phyloP scores from a whole-genome alignment of 306 rosid species.

The Cicer chorassanicum region DNA sequence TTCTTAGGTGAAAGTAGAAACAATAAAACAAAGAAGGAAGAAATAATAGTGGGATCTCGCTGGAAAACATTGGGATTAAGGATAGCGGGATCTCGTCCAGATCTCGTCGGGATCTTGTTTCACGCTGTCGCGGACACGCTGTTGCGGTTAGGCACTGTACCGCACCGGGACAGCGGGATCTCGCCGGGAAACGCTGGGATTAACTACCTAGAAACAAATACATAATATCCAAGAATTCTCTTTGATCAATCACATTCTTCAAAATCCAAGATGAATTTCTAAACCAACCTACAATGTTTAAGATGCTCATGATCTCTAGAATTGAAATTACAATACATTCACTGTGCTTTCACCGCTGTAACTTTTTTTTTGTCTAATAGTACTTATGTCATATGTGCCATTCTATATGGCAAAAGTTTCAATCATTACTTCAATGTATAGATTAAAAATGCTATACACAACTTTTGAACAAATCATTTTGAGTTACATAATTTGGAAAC shows the following conservation, averaged over 20 bases:
- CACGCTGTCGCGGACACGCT: no score
- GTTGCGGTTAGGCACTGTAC: no score
- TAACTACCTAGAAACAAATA: no score
- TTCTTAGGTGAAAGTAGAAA: no score
- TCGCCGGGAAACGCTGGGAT: no score
- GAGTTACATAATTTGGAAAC: constrained; percentile 24
- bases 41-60: no score
- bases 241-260: constrained; percentile 35
- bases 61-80: no score
- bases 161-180: no score
- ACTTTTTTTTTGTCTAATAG: neutral
- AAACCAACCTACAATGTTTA: constrained; percentile 39
- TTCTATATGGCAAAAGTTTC: constrained; percentile 12
- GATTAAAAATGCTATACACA: constrained; percentile 18
- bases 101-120: no score
- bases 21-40: no score
- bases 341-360: neutral
- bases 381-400: constrained; percentile 21
- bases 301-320: constrained; percentile 20
- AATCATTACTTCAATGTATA: constrained; percentile 10
- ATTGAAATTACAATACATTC: constrained; percentile 25
- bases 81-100: no score
- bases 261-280: constrained; percentile 29
- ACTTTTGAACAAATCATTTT: constrained; percentile 32
- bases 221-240: constrained; percentile 35